Evolutionary conservation across 257 asterid species (phyloP), one percentile per base, ranked within the genome.

Genomic region (Voacanga thouarsii): DNA sequence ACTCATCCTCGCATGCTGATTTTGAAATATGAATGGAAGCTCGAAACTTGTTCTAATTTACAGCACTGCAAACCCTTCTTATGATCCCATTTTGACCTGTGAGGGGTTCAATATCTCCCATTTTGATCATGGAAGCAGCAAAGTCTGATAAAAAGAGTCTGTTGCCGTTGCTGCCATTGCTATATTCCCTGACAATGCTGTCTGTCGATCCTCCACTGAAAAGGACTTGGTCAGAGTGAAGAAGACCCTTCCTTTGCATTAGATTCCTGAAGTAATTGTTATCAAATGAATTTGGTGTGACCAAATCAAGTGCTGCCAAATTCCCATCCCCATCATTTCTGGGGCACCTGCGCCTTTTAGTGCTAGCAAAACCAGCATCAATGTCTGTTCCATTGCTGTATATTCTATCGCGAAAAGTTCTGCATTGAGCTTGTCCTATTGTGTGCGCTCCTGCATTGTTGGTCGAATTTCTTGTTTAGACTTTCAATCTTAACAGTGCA

Each of bases 281-380:
- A 24, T 81, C 82, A 44, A 77, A 81, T 19, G 68, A 63, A 33
- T 33, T 33, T 33, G 37, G 37, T 33, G 37, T 33, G 37, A 33
- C 37, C 37, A 33, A 33, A 33, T 33, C 37, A 33, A 33, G 37
- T 33, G 37, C 37, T 33, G 37, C 37, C 37, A 33, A 33, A 33
- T 33, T 45, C 2, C 83, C 86, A 3, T 68, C 56, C 6, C 80
- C 82, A 3, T 44, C 30, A 14, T 11, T 33, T 7, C 9, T 11
- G 2, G 88, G 84, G 53, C 86, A 82, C 16, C 43, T 64, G 5
- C 80, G 74, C 51, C 77, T 77, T 1, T 80, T 71, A 45, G 79
- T 82, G 81, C 84, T 80, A 0, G 86, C 86, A 14, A 85, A 85
- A 9, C 80, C 77, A 3, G 83, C 82, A 66, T 85, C 88, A n/a